Evolutionary conservation across 148 eudicot genomes (phyloP).

Genomic region (Persicaria tinctoria): DNA sequence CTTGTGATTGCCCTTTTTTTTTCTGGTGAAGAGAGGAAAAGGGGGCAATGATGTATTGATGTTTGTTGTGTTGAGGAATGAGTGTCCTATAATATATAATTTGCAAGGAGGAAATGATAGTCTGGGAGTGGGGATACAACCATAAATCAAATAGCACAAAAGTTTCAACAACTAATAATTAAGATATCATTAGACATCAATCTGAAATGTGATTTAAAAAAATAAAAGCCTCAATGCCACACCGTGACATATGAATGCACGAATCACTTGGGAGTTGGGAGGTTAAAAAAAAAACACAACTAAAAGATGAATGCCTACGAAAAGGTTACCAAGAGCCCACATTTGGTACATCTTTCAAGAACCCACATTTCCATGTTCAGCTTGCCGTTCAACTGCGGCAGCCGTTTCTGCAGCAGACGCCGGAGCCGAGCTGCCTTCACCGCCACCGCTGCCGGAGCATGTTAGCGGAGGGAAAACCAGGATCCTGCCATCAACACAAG

Average conservation of each 20-base stretch:
- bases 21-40: not conserved
- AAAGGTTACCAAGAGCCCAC: not conserved
- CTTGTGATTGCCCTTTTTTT: not conserved
- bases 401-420: not conserved
- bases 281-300: not conserved
- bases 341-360: not conserved
- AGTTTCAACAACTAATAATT: not conserved
- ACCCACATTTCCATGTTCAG: conserved; percentile 2
- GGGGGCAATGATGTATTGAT: not conserved
- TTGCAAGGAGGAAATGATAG: not conserved
- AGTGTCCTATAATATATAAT: not conserved
- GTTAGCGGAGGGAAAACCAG: not conserved
- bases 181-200: not conserved
- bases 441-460: not conserved
- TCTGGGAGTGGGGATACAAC: not conserved
- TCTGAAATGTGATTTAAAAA: not conserved
- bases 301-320: not conserved
- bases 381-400: not conserved
- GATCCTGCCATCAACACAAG: conserved; percentile 28
- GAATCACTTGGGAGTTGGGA: not conserved
- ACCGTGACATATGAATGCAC: not conserved
- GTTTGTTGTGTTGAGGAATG: not conserved
- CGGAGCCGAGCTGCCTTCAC: not conserved
- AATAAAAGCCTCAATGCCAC: not conserved
- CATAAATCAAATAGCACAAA: not conserved